Evolutionary conservation across 1,284 basidiomycete species (phyloP).

Genomic region (Malassezia japonica): DNA sequence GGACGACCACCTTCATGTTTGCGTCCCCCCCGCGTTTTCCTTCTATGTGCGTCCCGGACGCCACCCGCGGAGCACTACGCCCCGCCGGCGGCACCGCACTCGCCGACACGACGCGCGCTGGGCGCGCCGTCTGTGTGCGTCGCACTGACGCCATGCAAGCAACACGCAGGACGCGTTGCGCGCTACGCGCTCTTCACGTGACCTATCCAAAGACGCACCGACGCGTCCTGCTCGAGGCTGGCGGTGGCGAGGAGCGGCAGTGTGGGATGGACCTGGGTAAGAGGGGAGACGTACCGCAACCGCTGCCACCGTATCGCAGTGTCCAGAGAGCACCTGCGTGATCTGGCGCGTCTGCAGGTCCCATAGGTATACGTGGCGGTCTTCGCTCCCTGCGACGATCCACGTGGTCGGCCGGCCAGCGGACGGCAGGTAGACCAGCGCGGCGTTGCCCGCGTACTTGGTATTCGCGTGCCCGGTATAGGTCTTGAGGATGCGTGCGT

Average conservation of each 20-base stretch:
- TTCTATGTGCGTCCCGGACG: not conserved
- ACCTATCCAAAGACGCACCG: constrained; percentile 27
- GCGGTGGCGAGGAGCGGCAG: constrained; percentile 29
- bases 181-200: constrained; percentile 17
- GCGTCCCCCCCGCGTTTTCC: constrained; percentile 18
- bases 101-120: constrained; percentile 10
- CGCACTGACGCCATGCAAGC: constrained; percentile 8
- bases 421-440: constrained; percentile 17
- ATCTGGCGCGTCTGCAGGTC: constrained; percentile 74
- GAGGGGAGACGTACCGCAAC: constrained; percentile 14
- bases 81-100: not conserved
- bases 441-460: constrained; percentile 56
- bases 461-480: constrained; percentile 72
- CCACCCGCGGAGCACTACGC: not conserved
- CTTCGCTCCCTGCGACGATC: constrained; percentile 79
- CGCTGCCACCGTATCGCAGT: constrained; percentile 53
- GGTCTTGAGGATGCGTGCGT: constrained; percentile 84
- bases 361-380: constrained; percentile 78
- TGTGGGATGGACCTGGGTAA: constrained; percentile 25
- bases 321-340: constrained; percentile 65
- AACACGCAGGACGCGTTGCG: not conserved
- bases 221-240: constrained; percentile 27
- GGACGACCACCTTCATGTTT: constrained; percentile 46
- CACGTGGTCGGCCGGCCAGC: constrained; percentile 24
- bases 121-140: constrained; percentile 13